Percentiles rank a stretch among this genome's conserved stretches.
These are phyloP conservation scores for Globisporangium megalacanthum DNA, from an alignment of 352 stramenopile species.

Conservation along the genomic window DNA sequence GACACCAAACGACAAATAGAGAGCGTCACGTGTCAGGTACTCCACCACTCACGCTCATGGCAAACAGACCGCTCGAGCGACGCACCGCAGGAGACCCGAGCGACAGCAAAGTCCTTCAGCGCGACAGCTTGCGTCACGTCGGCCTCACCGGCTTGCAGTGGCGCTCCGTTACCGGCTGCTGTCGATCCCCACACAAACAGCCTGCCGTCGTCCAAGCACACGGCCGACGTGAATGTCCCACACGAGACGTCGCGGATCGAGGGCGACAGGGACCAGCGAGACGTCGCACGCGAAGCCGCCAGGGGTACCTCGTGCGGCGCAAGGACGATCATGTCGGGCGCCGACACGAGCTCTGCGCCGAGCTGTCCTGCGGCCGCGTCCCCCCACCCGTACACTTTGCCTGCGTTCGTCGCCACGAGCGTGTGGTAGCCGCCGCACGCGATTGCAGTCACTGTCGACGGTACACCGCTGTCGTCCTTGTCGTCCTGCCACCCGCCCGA, in stretches of 20 bases:
- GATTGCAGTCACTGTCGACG: conserved; percentile 23
- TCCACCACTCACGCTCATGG: no score
- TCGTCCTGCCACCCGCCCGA: conserved; percentile 25
- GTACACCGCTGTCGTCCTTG: conserved; percentile 5
- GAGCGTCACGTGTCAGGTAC: no score
- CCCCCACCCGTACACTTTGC: conserved; percentile 70
- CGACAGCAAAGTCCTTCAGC: conserved; percentile 41
- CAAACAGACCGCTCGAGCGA: neutral
- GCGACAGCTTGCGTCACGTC: conserved; percentile 34
- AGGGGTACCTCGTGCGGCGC: conserved; percentile 38
- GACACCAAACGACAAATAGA: neutral
- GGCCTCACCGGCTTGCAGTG: conserved; percentile 46
- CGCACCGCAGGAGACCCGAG: conserved; percentile 58
- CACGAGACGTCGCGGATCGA: conserved; percentile 44
- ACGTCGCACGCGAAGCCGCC: conserved; percentile 10
- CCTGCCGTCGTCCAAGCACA: conserved; percentile 42
- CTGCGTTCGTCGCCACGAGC: conserved; percentile 38
- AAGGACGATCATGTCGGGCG: conserved; percentile 50
- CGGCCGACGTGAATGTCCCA: conserved; percentile 58
- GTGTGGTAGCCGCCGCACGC: conserved; percentile 80
- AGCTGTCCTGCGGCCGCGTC: conserved; percentile 71
- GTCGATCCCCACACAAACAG: conserved; percentile 73
- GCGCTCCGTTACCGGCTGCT: conserved; percentile 58
- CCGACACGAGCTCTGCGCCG: conserved; percentile 36
- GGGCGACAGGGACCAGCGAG: neutral